Conservation (phyloP, 805 yeast species). For the Ogataea methylovora region DNA sequence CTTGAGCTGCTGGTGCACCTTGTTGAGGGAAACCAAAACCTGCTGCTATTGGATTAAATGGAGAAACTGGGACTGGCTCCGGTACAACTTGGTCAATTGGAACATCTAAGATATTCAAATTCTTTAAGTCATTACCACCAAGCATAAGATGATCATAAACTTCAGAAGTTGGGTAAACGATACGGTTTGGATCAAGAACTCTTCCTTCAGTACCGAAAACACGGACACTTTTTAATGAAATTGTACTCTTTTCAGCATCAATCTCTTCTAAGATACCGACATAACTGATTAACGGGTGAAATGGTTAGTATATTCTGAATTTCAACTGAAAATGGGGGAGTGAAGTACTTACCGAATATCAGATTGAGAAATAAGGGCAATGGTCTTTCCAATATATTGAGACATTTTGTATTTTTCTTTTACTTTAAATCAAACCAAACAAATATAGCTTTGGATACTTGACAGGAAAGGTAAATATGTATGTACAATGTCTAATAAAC, state of each 20-base stretch:
- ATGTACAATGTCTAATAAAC: too few species aligned
- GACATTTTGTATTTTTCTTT: slow-evolving; percentile 72
- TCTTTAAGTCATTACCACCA: slow-evolving; percentile 89
- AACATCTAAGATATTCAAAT: slow-evolving; percentile 72
- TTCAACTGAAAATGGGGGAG: slow-evolving; percentile 13
- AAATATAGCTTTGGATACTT: too few species aligned
- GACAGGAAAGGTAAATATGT: too few species aligned
- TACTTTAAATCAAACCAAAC: too few species aligned
- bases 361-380: slow-evolving; percentile 69
- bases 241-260: slow-evolving; percentile 86
- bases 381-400: slow-evolving; percentile 85
- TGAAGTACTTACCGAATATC: slow-evolving; percentile 47
- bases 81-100: slow-evolving; percentile 60
- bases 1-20: slow-evolving; percentile 10
- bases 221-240: slow-evolving; percentile 71
- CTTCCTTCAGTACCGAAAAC: slow-evolving; percentile 93
- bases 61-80: slow-evolving; percentile 28
- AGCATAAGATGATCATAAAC: slow-evolving; percentile 74
- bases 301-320: background rate
- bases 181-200: slow-evolving; percentile 57
- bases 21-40: slow-evolving; percentile 13
- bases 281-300: slow-evolving; percentile 42
- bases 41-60: background rate
- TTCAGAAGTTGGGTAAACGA: slow-evolving; percentile 61
- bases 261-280: slow-evolving; percentile 85